phyloP scores from a whole-genome alignment of 164 flowering plant genomes.

The Aristolochia californica region DNA sequence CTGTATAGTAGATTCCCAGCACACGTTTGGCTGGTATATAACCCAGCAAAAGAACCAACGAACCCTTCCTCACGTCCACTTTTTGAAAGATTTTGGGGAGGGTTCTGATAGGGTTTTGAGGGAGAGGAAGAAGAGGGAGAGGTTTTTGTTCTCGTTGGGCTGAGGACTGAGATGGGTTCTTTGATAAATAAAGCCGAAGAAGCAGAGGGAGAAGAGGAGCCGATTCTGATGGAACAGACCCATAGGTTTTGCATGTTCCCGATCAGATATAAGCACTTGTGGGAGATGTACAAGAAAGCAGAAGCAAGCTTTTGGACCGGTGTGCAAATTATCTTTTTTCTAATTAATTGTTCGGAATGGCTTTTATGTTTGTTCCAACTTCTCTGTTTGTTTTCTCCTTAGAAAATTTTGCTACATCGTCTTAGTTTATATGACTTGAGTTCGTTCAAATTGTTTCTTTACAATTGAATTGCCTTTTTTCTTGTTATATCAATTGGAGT shows the following conservation, averaged over 20 bases:
- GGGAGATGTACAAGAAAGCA: constrained; percentile 95
- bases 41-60: too few species aligned
- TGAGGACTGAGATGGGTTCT: constrained; percentile 38
- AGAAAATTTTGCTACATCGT: neutral
- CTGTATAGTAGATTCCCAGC: too few species aligned
- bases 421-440: neutral
- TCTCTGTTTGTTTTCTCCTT: neutral
- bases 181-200: constrained; percentile 19
- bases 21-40: too few species aligned
- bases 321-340: constrained; percentile 9
- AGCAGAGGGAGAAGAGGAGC: constrained; percentile 36
- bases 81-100: too few species aligned
- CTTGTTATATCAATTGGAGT: neutral
- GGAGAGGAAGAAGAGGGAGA: neutral
- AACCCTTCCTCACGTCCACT: too few species aligned
- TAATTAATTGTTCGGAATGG: neutral
- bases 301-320: constrained; percentile 84
- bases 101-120: constrained; percentile 1
- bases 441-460: too few species aligned
- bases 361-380: neutral
- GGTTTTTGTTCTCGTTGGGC: too few species aligned
- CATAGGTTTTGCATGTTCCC: constrained; percentile 81
- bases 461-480: too few species aligned
- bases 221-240: constrained; percentile 38
- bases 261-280: constrained; percentile 47